These are phyloP conservation scores for Obba rivulosa DNA, from an alignment of 768 basidiomycete genomes.

Conservation along the genomic window DNA sequence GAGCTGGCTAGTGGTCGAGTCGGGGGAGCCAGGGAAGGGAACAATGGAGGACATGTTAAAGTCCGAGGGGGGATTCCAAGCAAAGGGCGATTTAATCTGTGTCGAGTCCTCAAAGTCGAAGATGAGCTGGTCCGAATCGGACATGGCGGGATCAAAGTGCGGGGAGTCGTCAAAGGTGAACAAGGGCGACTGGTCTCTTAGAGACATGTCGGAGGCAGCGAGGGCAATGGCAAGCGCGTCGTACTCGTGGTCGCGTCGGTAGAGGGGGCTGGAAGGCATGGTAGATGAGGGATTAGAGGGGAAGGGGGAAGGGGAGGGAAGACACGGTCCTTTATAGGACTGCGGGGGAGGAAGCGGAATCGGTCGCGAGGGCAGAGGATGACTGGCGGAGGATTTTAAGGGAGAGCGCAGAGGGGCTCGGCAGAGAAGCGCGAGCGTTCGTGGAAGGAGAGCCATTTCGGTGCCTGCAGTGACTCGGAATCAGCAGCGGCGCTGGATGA, in stretches of 20 bases:
- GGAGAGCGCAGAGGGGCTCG: conserved; percentile 40
- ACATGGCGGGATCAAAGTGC: conserved; percentile 27
- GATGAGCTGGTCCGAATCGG: conserved; percentile 50
- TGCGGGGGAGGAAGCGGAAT: conserved; percentile 15
- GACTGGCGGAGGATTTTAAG: conserved; percentile 25
- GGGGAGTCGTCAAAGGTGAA: conserved; percentile 21
- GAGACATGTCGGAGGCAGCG: conserved; percentile 22
- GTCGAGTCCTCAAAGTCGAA: conserved; percentile 54
- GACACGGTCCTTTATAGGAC: conserved; percentile 32
- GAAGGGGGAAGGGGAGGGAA: conserved; percentile 22
- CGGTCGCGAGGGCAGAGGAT: conserved; percentile 8
- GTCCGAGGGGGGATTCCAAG: conserved; percentile 39
- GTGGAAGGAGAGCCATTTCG: conserved; percentile 32
- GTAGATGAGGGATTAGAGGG: conserved; percentile 18
- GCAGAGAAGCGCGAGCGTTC: conserved; percentile 25
- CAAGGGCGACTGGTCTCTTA: conserved; percentile 23
- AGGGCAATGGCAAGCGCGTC: conserved; percentile 19
- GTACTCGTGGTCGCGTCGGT: conserved; percentile 33
- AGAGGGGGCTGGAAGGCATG: conserved; percentile 39
- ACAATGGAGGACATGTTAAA: conserved; percentile 35
- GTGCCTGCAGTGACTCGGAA: conserved; percentile 41
- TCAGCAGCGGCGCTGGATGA: conserved; percentile 18
- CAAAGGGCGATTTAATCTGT: conserved; percentile 22
- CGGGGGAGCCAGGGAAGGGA: conserved; percentile 34
- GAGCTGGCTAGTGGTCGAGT: conserved; percentile 35